Evolutionary conservation across 2,329 filamentous ascomycete species (phyloP).

Genomic region (Phialocephala subalpina): DNA sequence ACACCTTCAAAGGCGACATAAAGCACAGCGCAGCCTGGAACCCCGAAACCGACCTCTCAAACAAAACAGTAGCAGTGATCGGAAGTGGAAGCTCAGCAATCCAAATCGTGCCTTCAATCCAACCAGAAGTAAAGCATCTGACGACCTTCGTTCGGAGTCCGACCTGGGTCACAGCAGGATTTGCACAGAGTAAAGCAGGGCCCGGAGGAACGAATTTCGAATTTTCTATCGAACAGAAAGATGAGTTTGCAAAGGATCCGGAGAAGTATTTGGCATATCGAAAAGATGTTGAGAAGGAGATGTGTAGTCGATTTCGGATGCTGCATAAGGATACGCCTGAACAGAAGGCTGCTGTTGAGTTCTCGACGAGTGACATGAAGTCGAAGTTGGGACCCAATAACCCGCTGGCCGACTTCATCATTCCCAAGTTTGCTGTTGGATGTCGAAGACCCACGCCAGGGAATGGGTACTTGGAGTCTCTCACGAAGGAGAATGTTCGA

Average conservation of each 20-base stretch:
- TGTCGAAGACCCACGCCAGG: no score
- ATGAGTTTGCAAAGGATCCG: conserved; percentile 49
- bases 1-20: neutral
- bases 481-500: no score
- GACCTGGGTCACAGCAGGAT: conserved; percentile 56
- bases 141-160: conserved; percentile 50
- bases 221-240: conserved; percentile 43
- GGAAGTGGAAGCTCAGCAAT: neutral
- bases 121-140: neutral
- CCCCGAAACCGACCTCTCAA: neutral
- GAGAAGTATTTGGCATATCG: conserved; percentile 17
- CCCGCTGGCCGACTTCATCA: no score
- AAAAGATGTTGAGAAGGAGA: no score
- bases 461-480: no score
- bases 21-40: neutral
- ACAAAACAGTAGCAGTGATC: neutral
- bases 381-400: no score
- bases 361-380: no score
- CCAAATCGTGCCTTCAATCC: neutral
- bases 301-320: no score
- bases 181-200: conserved; percentile 30
- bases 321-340: no score
- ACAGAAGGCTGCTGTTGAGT: no score
- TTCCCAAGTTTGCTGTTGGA: no score
- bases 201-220: conserved; percentile 20